A percentile compares a stretch with the other conserved stretches of the same genome.
Conservation (phyloP, 306 rosid genomes). For the Cucumis cinereus region DNA sequence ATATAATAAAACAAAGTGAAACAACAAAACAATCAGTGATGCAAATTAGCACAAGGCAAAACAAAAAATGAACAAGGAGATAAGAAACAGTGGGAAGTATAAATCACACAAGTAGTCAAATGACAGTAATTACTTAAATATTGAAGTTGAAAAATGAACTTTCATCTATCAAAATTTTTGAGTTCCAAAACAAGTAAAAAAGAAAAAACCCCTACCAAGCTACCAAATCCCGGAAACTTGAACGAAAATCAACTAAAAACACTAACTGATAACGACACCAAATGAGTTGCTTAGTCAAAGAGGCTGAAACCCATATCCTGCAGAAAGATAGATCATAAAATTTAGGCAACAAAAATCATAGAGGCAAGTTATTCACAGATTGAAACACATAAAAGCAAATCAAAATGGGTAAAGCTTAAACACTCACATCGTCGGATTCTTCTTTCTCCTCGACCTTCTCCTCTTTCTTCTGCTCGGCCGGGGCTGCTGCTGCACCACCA, state of each 20-base stretch:
- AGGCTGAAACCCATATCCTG: conserved; percentile 18
- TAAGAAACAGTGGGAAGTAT: neutral
- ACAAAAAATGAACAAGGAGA: neutral
- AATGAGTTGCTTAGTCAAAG: conserved; percentile 3
- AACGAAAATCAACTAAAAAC: neutral
- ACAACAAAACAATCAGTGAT: neutral
- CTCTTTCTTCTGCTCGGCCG: conserved; percentile 12
- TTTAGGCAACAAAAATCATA: neutral
- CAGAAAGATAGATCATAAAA: neutral
- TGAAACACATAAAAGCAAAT: neutral
- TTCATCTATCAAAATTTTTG: conserved; percentile 7
- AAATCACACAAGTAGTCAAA: neutral
- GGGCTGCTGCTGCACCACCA: conserved; percentile 3
- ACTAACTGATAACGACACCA: neutral
- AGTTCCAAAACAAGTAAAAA: neutral
- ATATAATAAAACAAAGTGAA: neutral
- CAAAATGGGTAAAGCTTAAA: neutral
- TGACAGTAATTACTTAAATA: neutral
- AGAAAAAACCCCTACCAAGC: neutral
- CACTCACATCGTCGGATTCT: conserved; percentile 12
- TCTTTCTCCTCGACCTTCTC: conserved; percentile 16
- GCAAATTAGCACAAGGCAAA: neutral
- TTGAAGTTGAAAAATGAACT: neutral
- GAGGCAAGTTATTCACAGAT: neutral
- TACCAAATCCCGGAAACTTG: neutral